Evolutionary conservation across 2,329 filamentous ascomycete genomes (phyloP), one percentile per base, ranked within the genome.

Genomic region (Fusarium torreyae): DNA sequence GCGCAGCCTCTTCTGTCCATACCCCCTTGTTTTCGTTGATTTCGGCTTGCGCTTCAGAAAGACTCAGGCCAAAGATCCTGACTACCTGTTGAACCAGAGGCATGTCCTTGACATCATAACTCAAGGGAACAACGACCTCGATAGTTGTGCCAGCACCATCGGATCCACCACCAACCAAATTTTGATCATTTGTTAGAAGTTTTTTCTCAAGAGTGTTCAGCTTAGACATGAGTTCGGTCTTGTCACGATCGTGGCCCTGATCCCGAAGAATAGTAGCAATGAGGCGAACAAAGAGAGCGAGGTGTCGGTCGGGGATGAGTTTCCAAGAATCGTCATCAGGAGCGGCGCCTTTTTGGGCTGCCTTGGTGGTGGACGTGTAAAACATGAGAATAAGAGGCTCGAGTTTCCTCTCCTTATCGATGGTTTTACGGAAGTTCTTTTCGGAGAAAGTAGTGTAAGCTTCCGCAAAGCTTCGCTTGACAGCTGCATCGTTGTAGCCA

Each of bases 41-140:
- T 74, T 98, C 94, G 43, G 88, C 87, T 81, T 99, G 96, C 7
- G 94, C 91, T 71, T 96, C 90, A 2, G 90, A 89, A 70, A 92
- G 89, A 43, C 90, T 89, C 62, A 95, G 86, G 44, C 92, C 92
- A 80, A 98, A 99, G 68, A 98, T 92, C 73, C 87, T 91, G 51
- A 92, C 92, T 26, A 99, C 94, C 36, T 91, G 88, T 77, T 96
- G 91, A 28, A 97, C 96, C 81, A 98, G 87, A 38, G 91, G 91
- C 96, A 99, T 99, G 77, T 99, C 96, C 80, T 96, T 97, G 77
- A 98, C 91, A 79, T 98, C 93, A 79, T 97, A 93, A 76, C 90
- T 96, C 60, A 97, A 83, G 13, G 95, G 94, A 4, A 94, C 88
- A 58, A 92, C 86, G 22, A 95, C 92, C 78, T 98, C 95, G 68